Percentiles rank a stretch among this genome's conserved stretches.
Evolutionary conservation across 768 basidiomycete species (phyloP).

Genomic region (Tubosaeta sp.): DNA sequence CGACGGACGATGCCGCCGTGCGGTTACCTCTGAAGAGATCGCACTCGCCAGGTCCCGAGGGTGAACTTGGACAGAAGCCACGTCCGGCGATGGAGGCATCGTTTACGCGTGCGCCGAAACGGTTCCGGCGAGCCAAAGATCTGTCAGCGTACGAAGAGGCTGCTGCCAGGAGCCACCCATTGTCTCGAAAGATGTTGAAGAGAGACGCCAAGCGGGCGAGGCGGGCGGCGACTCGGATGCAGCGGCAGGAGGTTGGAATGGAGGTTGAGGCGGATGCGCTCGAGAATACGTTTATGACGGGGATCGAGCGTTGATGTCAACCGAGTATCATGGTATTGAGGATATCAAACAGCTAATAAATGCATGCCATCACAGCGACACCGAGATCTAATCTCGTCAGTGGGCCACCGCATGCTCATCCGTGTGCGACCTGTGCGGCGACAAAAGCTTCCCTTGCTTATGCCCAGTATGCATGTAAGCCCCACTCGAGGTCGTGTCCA

Average conservation of each 20-base stretch:
- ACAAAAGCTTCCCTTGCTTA: not conserved
- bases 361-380: too few relatives aligned
- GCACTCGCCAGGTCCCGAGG: conserved; percentile 6
- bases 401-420: not conserved
- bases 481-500: not conserved
- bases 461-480: not conserved
- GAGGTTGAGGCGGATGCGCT: conserved; percentile 24
- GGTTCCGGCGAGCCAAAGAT: conserved; percentile 54
- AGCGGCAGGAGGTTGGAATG: conserved; percentile 21
- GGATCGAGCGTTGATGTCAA: conserved; percentile 9
- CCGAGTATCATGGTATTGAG: not conserved
- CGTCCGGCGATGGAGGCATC: not conserved
- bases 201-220: conserved; percentile 59
- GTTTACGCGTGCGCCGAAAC: conserved; percentile 44
- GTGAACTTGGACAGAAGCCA: not conserved
- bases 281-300: conserved; percentile 23
- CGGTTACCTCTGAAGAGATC: conserved; percentile 30
- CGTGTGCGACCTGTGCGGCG: conserved; percentile 6
- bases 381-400: not conserved
- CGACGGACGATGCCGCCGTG: conserved; percentile 37
- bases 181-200: conserved; percentile 58
- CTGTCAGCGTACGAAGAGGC: conserved; percentile 50
- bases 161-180: conserved; percentile 40
- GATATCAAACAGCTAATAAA: not conserved
- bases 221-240: conserved; percentile 41